Evolutionary conservation across 2,329 filamentous ascomycete genomes (phyloP).

Genomic region (Beauveria brongniartii): DNA sequence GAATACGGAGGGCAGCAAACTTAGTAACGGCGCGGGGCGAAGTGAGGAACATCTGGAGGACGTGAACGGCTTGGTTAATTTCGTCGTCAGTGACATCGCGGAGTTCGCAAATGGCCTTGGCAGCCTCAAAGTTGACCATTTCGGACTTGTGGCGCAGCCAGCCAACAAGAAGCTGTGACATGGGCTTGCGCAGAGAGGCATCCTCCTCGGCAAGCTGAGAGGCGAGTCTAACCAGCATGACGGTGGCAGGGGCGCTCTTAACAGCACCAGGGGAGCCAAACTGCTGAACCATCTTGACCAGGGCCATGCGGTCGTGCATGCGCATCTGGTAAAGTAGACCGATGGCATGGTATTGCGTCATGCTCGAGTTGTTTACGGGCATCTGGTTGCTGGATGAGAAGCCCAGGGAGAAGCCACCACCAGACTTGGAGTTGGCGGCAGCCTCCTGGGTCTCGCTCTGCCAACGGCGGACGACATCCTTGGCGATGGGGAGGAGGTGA

Average conservation of each 20-base stretch:
- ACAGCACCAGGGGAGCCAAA: conserved; percentile 86
- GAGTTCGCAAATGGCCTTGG: conserved; percentile 95
- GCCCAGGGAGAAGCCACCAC: conserved; percentile 81
- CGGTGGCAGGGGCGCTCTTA: conserved; percentile 87
- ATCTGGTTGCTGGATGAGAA: conserved; percentile 71
- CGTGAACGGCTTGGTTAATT: conserved; percentile 85
- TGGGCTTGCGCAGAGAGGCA: conserved; percentile 77
- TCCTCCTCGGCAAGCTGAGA: conserved; percentile 94
- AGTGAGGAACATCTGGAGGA: conserved; percentile 92
- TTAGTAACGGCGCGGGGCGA: conserved; percentile 94
- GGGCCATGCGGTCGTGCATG: conserved; percentile 91
- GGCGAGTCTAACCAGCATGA: conserved; percentile 87
- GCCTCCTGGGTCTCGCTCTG: conserved; percentile 98
- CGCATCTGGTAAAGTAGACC: conserved; percentile 97
- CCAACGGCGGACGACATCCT: conserved; percentile 93
- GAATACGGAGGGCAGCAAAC: conserved; percentile 91
- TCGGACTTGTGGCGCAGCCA: conserved; percentile 98
- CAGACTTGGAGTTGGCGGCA: conserved; percentile 81
- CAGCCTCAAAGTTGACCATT: conserved; percentile 98
- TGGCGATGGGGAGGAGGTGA: conserved; percentile 91
- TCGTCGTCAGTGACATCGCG: conserved; percentile 87
- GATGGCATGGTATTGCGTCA: conserved; percentile 98
- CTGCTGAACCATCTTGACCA: conserved; percentile 99
- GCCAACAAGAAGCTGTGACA: conserved; percentile 93
- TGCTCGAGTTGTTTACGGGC: conserved; percentile 86